Evolutionary conservation across 805 yeast genomes (phyloP), one percentile per base, ranked within the genome.

Genomic region (Nakazawaea sp.): DNA sequence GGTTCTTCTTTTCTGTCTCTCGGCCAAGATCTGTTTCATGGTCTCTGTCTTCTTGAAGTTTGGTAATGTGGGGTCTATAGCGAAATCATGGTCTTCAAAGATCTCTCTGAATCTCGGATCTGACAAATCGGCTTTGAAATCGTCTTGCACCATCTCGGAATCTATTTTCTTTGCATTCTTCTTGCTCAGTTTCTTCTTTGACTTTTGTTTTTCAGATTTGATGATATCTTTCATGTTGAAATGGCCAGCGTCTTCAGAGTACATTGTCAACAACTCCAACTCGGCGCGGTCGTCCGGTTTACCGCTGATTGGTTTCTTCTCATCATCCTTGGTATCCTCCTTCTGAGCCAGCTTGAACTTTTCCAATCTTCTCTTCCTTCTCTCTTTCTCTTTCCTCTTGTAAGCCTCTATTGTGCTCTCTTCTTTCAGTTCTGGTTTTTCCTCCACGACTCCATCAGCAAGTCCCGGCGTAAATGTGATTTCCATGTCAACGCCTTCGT

Each of bases 381-480:
- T 82, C 56, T 92, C 97, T 64, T 86, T 87, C 52, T 90, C 96
- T 58, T 87, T 92, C 45, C 92, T 74, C 55, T 73, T 80, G 52
- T 88, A 75, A 48, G 78, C 81, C 27, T 81, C 89, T 34, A 92
- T 76, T 0, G 96, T 80, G 8, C 80, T 66, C 51, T 84, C 86
- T 35, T 81, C 83, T 27, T 62, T 64, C 12, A 64, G 75, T n/a
- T 51, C 61, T 17, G 50, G 51, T 18, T 51, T 66, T 27, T 52
- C 58, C 9, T 56, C 51, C 6, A 56, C 51, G 46, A 51, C 61
- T 16, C 53, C 61, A 20, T 68, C 75, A 31, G 70, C 72, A 36
- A 88, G 60, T 3, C 86, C 97, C 2, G 97, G 96, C 27, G 89
- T 87, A 59, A 92, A 92, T 0, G 97, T 88, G 49, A 92, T 85